These are phyloP conservation scores for Microbotryum saponariae DNA, from an alignment of 1,284 basidiomycete species.

Conservation along the genomic window DNA sequence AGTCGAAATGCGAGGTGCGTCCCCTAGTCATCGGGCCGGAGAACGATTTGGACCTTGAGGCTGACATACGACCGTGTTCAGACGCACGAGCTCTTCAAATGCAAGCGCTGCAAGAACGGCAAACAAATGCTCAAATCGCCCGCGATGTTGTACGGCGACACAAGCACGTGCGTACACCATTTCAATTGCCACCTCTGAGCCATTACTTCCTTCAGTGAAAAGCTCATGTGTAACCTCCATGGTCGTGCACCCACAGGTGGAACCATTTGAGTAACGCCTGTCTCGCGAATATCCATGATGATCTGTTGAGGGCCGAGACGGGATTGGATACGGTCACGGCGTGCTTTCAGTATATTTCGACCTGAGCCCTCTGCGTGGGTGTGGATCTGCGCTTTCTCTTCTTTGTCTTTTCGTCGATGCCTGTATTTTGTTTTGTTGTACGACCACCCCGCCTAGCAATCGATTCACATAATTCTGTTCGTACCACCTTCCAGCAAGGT, in stretches of 20 bases:
- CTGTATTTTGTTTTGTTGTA: not conserved
- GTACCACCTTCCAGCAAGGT: too few species aligned
- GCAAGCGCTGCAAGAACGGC: conserved; percentile 84
- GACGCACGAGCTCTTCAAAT: conserved; percentile 97
- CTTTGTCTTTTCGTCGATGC: not conserved
- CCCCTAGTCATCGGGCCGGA: too few species aligned
- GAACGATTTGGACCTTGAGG: too few species aligned
- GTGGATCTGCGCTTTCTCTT: not conserved
- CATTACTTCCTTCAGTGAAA: not conserved
- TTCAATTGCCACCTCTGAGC: not conserved
- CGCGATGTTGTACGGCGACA: conserved; percentile 89
- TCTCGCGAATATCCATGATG: conserved; percentile 87
- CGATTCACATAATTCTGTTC: not conserved
- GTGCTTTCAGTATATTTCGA: conserved; percentile 41
- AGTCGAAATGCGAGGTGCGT: conserved; percentile 14
- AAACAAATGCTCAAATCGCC: conserved; percentile 74
- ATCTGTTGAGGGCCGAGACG: conserved; percentile 83
- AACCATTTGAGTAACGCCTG: conserved; percentile 90
- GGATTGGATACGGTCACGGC: conserved; percentile 64
- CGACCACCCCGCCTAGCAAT: not conserved
- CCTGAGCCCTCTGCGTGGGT: not conserved
- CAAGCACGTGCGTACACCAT: conserved; percentile 70
- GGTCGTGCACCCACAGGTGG: conserved; percentile 56
- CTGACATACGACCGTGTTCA: conserved; percentile 44
- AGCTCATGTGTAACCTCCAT: not conserved